Base-by-base conservation (phyloP, 768 basidiomycete species). In the Tricholoma bakamatsutake region DNA sequence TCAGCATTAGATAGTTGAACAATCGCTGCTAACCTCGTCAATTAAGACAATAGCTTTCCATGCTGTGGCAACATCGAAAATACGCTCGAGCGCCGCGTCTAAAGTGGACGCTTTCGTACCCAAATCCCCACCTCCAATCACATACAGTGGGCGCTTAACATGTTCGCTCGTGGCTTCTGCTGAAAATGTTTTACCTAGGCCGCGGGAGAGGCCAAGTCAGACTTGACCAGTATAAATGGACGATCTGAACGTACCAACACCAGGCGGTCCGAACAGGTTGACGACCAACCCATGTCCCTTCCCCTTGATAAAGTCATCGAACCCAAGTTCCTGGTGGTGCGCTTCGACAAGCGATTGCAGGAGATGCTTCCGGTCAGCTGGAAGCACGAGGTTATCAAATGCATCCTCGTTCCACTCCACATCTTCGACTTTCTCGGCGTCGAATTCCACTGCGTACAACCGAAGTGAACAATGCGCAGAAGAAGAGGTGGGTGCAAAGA, bases 251-350 rank as follows among this genome's bases (percentile, higher is more conserved):
- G 61, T 62, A 64, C 81, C 83, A 15, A 83, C 81, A 54, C 83
- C 82, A 0, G 83, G 82, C 31, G 81, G 80, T 10, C 82, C 81
- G 57, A 78, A 82, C 2, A 81, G 69, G 54, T 80, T 80, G 48
- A 83, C 71, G 17, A 86, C 80, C 11, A 66, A 56, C 4, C 64
- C 64, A 30, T 81, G 80, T 0, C 83, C 84, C 62, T 86, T 85
- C 34, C 82, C 83, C 61, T 78, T 79, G 66, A 85, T 80, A 57
- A 84, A 82, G 56, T 85, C 83, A 53, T 82, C 80, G 59, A 82
- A 78, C 15, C 77, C 79, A 5, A 77, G 62, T 56, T 77, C 76
- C 13, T 70, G 70, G 62, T 80, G 79, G 59, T 84, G 82, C 1
- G 80, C 77, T 59, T 81, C 80, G n/a, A 83, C 76, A 2, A 83